Percentiles rank a stretch among this genome's conserved stretches.
Conservation (phyloP, 169 alveolate species). For the Neospora caninum region DNA sequence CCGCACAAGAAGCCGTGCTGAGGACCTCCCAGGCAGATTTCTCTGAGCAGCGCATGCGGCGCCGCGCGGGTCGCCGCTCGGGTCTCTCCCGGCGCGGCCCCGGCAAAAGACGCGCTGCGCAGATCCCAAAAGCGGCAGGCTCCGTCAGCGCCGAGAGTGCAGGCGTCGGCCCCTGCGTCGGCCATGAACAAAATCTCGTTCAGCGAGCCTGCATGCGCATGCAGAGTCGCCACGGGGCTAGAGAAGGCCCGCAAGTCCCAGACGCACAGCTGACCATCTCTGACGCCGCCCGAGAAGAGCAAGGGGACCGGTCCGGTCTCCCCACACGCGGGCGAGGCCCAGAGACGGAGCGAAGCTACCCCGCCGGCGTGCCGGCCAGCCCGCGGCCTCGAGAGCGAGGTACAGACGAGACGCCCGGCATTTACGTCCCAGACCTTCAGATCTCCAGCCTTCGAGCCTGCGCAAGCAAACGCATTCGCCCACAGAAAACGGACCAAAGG, state of each 20-base stretch:
- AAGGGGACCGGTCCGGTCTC: constrained; percentile 32
- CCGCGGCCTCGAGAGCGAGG: background rate
- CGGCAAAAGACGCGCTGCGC: background rate
- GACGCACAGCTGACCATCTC: constrained; percentile 40
- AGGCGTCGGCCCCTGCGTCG: background rate
- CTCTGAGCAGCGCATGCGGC: background rate
- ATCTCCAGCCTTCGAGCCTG: constrained; percentile 47
- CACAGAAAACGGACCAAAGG: constrained; percentile 47
- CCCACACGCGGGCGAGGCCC: background rate
- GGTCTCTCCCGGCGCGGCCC: background rate
- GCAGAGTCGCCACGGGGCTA: constrained; percentile 24
- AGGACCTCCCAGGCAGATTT: background rate
- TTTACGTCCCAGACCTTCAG: constrained; percentile 53
- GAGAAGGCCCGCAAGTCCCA: constrained; percentile 57
- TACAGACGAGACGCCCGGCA: background rate
- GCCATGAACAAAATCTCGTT: background rate
- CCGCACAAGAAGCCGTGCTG: constrained; percentile 48
- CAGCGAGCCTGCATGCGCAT: constrained; percentile 46
- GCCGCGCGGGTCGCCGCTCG: background rate
- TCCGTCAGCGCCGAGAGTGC: constrained; percentile 59
- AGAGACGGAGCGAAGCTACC: constrained; percentile 53
- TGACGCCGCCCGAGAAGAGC: constrained; percentile 36
- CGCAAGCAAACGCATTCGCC: constrained; percentile 53
- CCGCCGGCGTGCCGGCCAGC: constrained; percentile 52
- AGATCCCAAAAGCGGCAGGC: constrained; percentile 47